Percentiles rank a stretch among this genome's conserved stretches.
Conservation (phyloP, 2,329 filamentous ascomycete species). For the Monilinia polystroma region DNA sequence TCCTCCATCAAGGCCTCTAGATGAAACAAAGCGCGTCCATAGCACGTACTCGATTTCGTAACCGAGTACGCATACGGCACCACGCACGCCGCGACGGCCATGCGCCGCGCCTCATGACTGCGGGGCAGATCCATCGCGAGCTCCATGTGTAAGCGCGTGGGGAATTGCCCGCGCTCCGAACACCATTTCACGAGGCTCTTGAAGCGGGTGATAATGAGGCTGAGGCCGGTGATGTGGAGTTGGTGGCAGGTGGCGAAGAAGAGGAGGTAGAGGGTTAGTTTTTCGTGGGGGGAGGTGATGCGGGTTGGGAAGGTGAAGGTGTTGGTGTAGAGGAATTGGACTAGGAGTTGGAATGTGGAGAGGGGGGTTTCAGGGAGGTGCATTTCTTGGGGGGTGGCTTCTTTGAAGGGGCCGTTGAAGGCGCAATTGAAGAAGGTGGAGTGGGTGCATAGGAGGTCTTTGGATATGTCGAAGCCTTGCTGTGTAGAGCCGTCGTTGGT, state of each 20-base stretch:
- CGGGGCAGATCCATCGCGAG: background rate
- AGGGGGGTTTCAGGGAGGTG: constrained; percentile 18
- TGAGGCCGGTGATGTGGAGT: background rate
- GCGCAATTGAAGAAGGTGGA: constrained; percentile 26
- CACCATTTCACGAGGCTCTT: background rate
- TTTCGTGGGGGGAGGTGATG: background rate
- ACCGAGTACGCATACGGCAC: constrained; percentile 8
- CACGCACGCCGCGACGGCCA: background rate
- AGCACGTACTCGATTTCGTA: background rate
- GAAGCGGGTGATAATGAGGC: background rate
- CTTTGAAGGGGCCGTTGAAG: constrained; percentile 23
- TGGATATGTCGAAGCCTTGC: constrained; percentile 18
- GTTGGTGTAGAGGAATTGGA: constrained; percentile 27
- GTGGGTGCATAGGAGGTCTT: constrained; percentile 24
- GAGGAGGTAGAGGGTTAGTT: constrained; percentile 16
- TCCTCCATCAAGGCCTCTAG: constrained; percentile 24
- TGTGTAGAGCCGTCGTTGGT: background rate
- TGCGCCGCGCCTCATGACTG: background rate
- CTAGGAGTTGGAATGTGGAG: constrained; percentile 22
- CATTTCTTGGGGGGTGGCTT: constrained; percentile 13
- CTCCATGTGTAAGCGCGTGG: background rate
- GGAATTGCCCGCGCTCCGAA: background rate
- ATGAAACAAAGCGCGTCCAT: constrained; percentile 13
- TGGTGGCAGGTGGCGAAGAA: constrained; percentile 32
- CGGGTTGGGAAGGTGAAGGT: background rate